These are phyloP conservation scores for Dysphania ambrosioides DNA, from an alignment of 148 eudicot species.

Conservation along the genomic window DNA sequence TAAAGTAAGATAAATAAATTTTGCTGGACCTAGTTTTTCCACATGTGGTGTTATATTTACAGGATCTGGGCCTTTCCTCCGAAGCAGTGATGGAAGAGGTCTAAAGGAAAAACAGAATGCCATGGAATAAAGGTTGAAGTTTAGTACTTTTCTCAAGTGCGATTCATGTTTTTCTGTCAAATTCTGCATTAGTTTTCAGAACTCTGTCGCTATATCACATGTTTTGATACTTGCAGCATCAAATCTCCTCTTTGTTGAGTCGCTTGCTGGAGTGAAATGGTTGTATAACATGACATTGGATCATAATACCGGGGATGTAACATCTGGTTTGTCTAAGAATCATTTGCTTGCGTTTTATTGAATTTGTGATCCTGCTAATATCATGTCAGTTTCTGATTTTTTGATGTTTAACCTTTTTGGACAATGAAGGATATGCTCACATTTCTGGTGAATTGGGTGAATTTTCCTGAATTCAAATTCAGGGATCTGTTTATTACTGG, in stretches of 20 bases:
- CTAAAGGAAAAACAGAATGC: constrained; percentile 64
- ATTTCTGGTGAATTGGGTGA: constrained; percentile 79
- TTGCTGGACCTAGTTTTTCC: constrained; percentile 86
- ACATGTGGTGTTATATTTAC: constrained; percentile 90
- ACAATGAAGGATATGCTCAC: constrained; percentile 79
- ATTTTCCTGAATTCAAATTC: constrained; percentile 63
- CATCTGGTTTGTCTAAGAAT: constrained; percentile 64
- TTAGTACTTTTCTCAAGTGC: background rate
- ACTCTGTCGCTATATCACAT: background rate
- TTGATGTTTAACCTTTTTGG: background rate
- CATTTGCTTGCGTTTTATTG: too few relatives aligned
- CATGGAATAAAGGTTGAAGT: constrained; percentile 78
- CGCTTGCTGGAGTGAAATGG: constrained; percentile 99
- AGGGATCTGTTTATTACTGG: constrained; percentile 79
- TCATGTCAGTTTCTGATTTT: constrained; percentile 11
- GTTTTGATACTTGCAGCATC: constrained; percentile 43
- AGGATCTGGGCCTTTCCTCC: constrained; percentile 89
- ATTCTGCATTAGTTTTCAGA: constrained; percentile 1
- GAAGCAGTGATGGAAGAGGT: constrained; percentile 74
- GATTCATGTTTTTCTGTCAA: constrained; percentile 4
- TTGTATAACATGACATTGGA: constrained; percentile 77
- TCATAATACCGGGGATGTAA: constrained; percentile 73
- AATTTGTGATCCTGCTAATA: too few relatives aligned
- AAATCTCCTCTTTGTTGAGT: constrained; percentile 87
- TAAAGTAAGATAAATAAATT: too few relatives aligned